These are phyloP conservation scores for Areca catechu DNA, from an alignment of 176 grass and related monocot genomes.

Conservation along the genomic window DNA sequence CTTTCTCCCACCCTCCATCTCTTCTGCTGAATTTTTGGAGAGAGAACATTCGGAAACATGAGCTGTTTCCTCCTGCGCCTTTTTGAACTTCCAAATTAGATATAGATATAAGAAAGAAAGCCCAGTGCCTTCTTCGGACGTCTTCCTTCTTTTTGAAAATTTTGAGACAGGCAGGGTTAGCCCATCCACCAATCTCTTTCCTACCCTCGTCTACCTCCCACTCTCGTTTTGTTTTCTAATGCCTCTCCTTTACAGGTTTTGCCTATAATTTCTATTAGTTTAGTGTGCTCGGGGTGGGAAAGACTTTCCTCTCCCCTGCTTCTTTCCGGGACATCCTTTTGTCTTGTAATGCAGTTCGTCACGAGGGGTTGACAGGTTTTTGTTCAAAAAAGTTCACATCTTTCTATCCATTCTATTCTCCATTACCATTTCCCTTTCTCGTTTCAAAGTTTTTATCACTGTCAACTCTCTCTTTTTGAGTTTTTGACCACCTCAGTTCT, in stretches of 20 bases:
- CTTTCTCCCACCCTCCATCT: slow-evolving; percentile 19
- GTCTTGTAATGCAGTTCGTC: slow-evolving; percentile 34
- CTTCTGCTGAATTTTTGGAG: slow-evolving; percentile 22
- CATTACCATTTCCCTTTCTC: not conserved
- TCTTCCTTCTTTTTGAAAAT: no score
- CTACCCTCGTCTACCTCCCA: slow-evolving; percentile 4
- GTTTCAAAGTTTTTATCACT: slow-evolving; percentile 5
- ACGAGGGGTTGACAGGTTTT: slow-evolving; percentile 18
- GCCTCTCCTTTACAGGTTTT: not conserved
- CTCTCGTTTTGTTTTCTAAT: slow-evolving; percentile 8
- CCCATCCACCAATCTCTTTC: slow-evolving; percentile 6
- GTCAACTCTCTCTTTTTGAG: not conserved
- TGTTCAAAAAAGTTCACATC: slow-evolving; percentile 3
- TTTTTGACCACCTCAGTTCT: not conserved
- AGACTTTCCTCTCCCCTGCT: slow-evolving; percentile 1
- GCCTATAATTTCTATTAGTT: not conserved
- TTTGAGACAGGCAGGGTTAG: no score
- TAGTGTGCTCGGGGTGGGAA: not conserved
- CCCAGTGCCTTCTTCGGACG: no score
- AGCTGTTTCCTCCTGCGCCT: slow-evolving; percentile 19
- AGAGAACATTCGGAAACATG: slow-evolving; percentile 27
- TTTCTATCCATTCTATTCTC: not conserved
- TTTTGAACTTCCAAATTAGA: not conserved
- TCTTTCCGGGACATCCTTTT: slow-evolving; percentile 25
- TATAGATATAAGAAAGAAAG: no score